Percentiles rank a stretch among this genome's conserved stretches.
These are phyloP conservation scores for Pseudophaeomoniella oleicola DNA, from an alignment of 2,329 filamentous ascomycete genomes.

Conservation along the genomic window DNA sequence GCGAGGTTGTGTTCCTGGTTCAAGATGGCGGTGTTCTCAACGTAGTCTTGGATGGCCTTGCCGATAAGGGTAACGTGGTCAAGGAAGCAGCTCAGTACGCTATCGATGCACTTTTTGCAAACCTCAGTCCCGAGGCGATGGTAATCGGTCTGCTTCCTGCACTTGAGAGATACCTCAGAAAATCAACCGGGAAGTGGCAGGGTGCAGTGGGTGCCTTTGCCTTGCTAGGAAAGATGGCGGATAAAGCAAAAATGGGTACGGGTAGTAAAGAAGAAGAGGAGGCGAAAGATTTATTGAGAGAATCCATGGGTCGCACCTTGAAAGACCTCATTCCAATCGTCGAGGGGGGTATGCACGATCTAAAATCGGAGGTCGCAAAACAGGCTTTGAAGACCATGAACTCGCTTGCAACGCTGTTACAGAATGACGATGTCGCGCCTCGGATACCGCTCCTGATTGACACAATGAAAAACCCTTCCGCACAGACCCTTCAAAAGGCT, in stretches of 20 bases:
- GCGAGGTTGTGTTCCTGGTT: slow-evolving; percentile 69
- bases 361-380: slow-evolving; percentile 74
- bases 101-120: slow-evolving; percentile 71
- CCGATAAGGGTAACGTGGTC: slow-evolving; percentile 81
- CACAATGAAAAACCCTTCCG: slow-evolving; percentile 86
- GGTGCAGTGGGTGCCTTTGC: slow-evolving; percentile 77
- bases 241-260: slow-evolving; percentile 77
- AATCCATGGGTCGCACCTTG: slow-evolving; percentile 77
- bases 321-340: slow-evolving; percentile 81
- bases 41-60: slow-evolving; percentile 65
- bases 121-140: slow-evolving; percentile 67
- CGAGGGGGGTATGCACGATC: slow-evolving; percentile 87
- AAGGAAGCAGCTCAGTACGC: slow-evolving; percentile 89
- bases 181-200: slow-evolving; percentile 91
- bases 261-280: slow-evolving; percentile 73
- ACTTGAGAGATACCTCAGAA: slow-evolving; percentile 60
- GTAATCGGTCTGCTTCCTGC: slow-evolving; percentile 69
- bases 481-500: slow-evolving; percentile 79
- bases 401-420: slow-evolving; percentile 73
- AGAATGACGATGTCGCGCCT: slow-evolving; percentile 92
- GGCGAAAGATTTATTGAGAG: slow-evolving; percentile 78
- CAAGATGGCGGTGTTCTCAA: slow-evolving; percentile 61
- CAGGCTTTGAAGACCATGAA: slow-evolving; percentile 88
- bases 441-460: slow-evolving; percentile 85
- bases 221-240: slow-evolving; percentile 81